Evolutionary conservation across 1,139 yeast genomes (phyloP).

Genomic region (Yamadazyma taylorii): DNA sequence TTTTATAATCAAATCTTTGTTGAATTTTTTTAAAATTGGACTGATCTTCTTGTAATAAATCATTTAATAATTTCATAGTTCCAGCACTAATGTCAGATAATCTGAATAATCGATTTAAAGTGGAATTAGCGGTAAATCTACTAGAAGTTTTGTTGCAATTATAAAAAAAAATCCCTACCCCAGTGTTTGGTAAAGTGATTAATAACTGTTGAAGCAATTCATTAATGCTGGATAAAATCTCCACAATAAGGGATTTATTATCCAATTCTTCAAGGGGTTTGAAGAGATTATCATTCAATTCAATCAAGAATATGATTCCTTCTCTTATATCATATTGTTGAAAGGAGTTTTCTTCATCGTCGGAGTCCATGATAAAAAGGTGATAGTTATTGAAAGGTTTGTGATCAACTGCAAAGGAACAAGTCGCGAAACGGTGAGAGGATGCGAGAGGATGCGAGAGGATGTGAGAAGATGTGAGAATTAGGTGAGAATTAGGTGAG

Average conservation of each 20-base stretch:
- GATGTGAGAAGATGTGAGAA: no score
- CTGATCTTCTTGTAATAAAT: constrained; percentile 30
- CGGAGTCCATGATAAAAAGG: constrained; percentile 5
- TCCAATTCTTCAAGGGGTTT: constrained; percentile 32
- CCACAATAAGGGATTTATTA: constrained; percentile 45
- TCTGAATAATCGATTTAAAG: constrained; percentile 32
- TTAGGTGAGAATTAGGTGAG: no score
- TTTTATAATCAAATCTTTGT: constrained; percentile 11
- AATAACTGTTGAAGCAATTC: constrained; percentile 59
- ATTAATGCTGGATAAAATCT: constrained; percentile 53
- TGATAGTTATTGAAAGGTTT: no score
- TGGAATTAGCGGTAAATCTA: constrained; percentile 30
- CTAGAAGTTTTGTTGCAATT: constrained; percentile 38
- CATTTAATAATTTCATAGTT: constrained; percentile 41
- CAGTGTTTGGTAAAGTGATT: constrained; percentile 60
- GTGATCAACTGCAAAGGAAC: not conserved
- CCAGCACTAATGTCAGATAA: constrained; percentile 38
- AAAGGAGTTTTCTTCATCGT: constrained; percentile 19
- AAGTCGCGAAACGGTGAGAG: no score
- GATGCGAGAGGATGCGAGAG: not conserved
- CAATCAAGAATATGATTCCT: constrained; percentile 63
- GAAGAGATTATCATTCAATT: constrained; percentile 53
- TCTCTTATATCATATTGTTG: constrained; percentile 56
- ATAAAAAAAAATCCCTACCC: constrained; percentile 65
- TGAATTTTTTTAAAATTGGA: constrained; percentile 14